Percentiles rank a stretch among this genome's conserved stretches.
Conservation (phyloP, 257 asterid genomes). For the Gardenia jasminoides region DNA sequence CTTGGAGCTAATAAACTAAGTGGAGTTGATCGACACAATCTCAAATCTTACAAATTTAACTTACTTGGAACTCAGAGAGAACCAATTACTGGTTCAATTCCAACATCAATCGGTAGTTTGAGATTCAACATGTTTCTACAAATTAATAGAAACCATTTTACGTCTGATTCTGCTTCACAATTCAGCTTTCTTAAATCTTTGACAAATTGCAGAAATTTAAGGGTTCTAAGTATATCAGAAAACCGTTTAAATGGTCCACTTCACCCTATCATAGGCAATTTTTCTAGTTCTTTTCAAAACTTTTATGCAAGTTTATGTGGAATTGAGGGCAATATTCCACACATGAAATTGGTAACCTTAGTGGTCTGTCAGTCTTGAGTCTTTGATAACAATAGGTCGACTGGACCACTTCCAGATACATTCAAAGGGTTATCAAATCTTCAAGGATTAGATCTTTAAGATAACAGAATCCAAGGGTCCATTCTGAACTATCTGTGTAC, state of each 20-base stretch:
- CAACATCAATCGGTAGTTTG: background rate
- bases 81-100: constrained; percentile 3
- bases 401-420: background rate
- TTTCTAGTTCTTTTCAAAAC: background rate
- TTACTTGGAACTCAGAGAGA: background rate
- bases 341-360: constrained; percentile 5
- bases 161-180: background rate
- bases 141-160: background rate
- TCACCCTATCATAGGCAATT: background rate
- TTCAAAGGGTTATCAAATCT: background rate
- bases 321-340: constrained; percentile 7
- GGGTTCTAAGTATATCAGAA: fast-evolving
- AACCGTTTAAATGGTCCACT: background rate
- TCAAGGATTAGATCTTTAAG: background rate
- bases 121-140: background rate
- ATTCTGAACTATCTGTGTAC: constrained; percentile 4
- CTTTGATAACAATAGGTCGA: background rate
- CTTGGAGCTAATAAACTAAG: background rate
- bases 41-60: constrained; percentile 3
- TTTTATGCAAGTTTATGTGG: background rate
- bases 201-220: background rate
- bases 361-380: background rate
- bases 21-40: constrained; percentile 1
- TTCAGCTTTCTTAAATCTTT: background rate
- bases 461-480: constrained; percentile 1